phyloP scores from a whole-genome alignment of 768 basidiomycete genomes.

The Dentipellis sp. region DNA sequence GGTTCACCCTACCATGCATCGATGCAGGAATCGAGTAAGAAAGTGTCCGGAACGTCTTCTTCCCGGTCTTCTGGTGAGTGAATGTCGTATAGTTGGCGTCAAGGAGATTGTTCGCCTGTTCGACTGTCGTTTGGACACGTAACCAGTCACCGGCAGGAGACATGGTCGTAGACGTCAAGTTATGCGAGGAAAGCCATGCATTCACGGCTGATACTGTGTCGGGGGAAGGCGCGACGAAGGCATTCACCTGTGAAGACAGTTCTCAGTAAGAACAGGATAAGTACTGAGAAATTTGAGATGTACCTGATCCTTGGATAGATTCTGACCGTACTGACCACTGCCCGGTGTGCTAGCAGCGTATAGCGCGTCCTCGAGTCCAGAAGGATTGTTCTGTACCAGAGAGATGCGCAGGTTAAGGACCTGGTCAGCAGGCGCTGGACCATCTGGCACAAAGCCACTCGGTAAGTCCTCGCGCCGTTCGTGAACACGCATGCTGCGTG shows the following conservation, averaged over 20 bases:
- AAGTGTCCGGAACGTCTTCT: slow-evolving; percentile 20
- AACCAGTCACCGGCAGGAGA: slow-evolving; percentile 23
- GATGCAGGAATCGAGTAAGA: slow-evolving; percentile 22
- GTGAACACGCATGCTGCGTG: background rate
- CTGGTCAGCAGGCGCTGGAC: slow-evolving; percentile 1
- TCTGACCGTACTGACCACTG: slow-evolving; percentile 1
- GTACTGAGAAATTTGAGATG: background rate
- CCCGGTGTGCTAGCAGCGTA: background rate
- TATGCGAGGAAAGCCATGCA: slow-evolving; percentile 18
- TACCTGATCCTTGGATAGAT: slow-evolving; percentile 3
- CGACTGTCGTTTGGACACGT: slow-evolving; percentile 16
- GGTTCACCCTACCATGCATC: slow-evolving; percentile 19
- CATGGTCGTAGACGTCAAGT: slow-evolving; percentile 15
- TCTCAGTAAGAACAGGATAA: background rate
- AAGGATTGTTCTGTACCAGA: background rate
- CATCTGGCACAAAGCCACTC: background rate
- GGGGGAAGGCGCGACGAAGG: slow-evolving; percentile 13
- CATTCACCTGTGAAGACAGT: background rate
- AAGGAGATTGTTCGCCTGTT: slow-evolving; percentile 21
- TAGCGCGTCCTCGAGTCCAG: background rate
- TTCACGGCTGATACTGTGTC: slow-evolving; percentile 19
- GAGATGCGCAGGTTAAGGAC: background rate
- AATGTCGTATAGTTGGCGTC: slow-evolving; percentile 22
- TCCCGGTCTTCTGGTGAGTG: slow-evolving; percentile 16
- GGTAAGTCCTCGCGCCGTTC: background rate